Evolutionary conservation across 768 basidiomycete genomes (phyloP).

Genomic region (Rubroboletus pulcherrimus): DNA sequence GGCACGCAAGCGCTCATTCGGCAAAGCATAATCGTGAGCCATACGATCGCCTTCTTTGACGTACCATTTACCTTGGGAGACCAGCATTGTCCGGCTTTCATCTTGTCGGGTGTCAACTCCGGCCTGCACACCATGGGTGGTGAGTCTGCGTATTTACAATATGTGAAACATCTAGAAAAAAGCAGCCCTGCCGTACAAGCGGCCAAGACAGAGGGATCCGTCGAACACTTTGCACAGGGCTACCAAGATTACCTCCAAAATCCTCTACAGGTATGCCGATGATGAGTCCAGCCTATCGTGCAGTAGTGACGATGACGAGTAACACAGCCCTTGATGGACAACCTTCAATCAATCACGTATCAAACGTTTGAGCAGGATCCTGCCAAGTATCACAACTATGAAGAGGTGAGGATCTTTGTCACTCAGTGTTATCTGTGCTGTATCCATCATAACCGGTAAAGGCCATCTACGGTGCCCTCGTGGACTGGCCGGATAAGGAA

Average conservation of each 20-base stretch:
- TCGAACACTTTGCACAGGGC: conserved; percentile 86
- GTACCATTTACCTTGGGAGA: conserved; percentile 17
- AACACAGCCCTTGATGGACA: conserved; percentile 90
- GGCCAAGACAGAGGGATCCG: conserved; percentile 61
- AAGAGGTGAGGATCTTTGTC: conserved; percentile 56
- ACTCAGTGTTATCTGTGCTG: conserved; percentile 8
- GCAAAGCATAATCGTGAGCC: conserved; percentile 78
- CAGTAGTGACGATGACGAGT: conserved; percentile 7
- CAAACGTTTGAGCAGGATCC: conserved; percentile 98
- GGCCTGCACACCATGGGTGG: conserved; percentile 77
- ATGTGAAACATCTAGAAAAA: conserved; percentile 78
- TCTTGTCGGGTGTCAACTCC: conserved; percentile 66
- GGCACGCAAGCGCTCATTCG: conserved; percentile 88
- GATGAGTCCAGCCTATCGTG: not conserved
- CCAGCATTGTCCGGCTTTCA: conserved; percentile 82
- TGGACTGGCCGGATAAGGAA: conserved; percentile 59
- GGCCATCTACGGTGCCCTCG: conserved; percentile 79
- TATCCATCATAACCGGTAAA: conserved; percentile 28
- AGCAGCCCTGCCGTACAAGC: conserved; percentile 68
- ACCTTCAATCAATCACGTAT: conserved; percentile 92
- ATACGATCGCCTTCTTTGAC: conserved; percentile 11
- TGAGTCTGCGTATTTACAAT: conserved; percentile 85
- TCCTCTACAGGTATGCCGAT: conserved; percentile 70
- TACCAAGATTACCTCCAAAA: conserved; percentile 96
- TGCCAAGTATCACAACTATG: conserved; percentile 92